Evolutionary conservation across 306 rosid species (phyloP).

Genomic region (Calophaca sinica): DNA sequence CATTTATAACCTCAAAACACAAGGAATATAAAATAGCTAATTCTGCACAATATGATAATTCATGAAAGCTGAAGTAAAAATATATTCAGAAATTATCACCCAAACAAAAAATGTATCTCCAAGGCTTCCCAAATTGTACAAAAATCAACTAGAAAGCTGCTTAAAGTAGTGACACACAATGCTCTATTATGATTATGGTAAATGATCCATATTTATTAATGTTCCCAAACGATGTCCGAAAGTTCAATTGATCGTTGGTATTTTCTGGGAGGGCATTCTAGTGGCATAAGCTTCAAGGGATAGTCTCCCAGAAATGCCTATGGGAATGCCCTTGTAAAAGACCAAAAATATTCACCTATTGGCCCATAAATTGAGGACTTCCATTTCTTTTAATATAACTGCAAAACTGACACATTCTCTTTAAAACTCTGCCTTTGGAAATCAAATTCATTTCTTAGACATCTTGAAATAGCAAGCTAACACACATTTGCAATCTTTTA

Average conservation of each 20-base stretch:
- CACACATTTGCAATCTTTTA: not conserved
- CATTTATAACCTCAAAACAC: conserved; percentile 36
- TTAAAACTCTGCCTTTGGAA: not conserved
- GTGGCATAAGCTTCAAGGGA: not conserved
- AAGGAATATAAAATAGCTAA: conserved; percentile 23
- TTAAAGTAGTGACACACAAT: too few relatives aligned
- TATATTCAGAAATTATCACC: conserved; percentile 4
- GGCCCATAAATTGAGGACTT: conserved; percentile 18
- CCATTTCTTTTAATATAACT: conserved; percentile 26
- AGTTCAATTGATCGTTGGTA: not conserved
- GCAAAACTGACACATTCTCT: not conserved
- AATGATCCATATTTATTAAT: not conserved
- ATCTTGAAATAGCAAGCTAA: conserved; percentile 6
- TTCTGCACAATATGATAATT: conserved; percentile 5
- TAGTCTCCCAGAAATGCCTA: not conserved
- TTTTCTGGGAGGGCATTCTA: not conserved
- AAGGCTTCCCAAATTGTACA: not conserved
- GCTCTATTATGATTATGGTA: too few relatives aligned
- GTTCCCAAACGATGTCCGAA: not conserved
- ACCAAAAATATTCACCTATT: not conserved
- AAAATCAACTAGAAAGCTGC: conserved; percentile 2
- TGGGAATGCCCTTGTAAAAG: not conserved
- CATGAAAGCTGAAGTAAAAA: conserved; percentile 17
- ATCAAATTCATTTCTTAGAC: conserved; percentile 9
- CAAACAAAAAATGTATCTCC: not conserved